Conservation (phyloP, 371 early-diverging fungal genomes). For the Fennellomyces sp. region DNA sequence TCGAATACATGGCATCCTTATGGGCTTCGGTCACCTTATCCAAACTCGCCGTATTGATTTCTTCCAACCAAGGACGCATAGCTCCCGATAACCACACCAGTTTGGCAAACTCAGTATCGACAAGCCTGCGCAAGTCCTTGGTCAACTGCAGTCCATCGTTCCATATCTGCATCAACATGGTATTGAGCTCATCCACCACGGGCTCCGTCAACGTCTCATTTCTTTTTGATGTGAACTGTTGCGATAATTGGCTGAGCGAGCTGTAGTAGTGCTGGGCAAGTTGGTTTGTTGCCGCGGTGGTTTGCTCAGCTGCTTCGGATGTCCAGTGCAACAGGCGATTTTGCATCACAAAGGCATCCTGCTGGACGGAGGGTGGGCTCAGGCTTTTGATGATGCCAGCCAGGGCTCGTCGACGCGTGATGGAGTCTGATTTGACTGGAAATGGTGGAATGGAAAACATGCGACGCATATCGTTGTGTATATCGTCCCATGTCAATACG, state of each 20-base stretch:
- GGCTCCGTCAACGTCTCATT: not conserved
- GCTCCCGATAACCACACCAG: constrained; percentile 2
- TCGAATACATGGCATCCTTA: not conserved
- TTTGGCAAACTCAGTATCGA: constrained; percentile 3
- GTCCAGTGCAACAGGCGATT: constrained; percentile 1
- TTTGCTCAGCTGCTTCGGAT: not conserved
- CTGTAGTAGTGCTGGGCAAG: not conserved
- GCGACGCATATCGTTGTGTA: constrained; percentile 4
- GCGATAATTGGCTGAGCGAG: not conserved
- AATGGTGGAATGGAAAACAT: not conserved
- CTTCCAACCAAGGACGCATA: not conserved
- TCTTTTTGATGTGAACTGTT: not conserved
- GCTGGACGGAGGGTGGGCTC: not conserved
- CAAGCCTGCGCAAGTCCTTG: not conserved
- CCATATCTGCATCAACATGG: not conserved
- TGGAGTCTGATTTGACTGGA: not conserved
- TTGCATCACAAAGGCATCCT: not conserved
- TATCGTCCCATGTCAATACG: constrained; percentile 2
- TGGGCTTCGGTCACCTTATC: not conserved
- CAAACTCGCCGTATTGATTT: not conserved
- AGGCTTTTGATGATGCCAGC: not conserved
- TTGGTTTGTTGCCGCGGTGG: not conserved
- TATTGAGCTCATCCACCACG: not conserved
- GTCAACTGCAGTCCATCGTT: not conserved
- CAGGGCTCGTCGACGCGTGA: not conserved